phyloP scores from a whole-genome alignment of 495 filamentous ascomycete genomes.

The Astrothelium macrocarpum region DNA sequence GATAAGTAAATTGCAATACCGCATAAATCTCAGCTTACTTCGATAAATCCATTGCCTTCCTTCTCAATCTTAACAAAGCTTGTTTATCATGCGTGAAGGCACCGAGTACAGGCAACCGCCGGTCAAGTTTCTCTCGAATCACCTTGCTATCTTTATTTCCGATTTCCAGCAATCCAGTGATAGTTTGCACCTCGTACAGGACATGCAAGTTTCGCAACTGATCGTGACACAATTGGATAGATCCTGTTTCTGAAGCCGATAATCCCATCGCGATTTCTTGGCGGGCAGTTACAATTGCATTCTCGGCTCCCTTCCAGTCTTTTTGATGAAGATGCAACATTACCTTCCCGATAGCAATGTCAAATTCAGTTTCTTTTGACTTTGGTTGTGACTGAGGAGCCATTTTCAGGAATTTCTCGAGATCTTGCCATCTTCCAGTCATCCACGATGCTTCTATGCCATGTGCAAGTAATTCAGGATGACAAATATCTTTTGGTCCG shows the following conservation, averaged over 20 bases:
- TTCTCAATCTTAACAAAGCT: conserved; percentile 77
- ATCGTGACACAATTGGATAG: conserved; percentile 72
- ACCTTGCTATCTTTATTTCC: conserved; percentile 34
- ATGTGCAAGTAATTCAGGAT: neutral
- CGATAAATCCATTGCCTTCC: conserved; percentile 73
- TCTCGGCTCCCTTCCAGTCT: conserved; percentile 44
- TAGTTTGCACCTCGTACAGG: conserved; percentile 75
- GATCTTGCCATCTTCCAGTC: conserved; percentile 65
- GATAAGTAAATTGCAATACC: neutral
- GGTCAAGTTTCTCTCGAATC: conserved; percentile 52
- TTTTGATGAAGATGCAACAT: conserved; percentile 54
- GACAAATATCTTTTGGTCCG: neutral
- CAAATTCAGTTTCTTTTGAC: conserved; percentile 55
- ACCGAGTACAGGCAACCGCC: conserved; percentile 73
- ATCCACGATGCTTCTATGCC: conserved; percentile 77
- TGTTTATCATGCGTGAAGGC: conserved; percentile 86
- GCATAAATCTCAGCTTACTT: conserved; percentile 33
- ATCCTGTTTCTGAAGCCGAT: conserved; percentile 62
- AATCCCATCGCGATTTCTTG: conserved; percentile 63
- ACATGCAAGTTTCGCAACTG: conserved; percentile 75
- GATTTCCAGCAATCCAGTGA: conserved; percentile 45
- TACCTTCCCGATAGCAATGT: conserved; percentile 65
- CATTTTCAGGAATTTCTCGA: conserved; percentile 54
- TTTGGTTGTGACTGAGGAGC: conserved; percentile 36
- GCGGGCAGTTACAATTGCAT: conserved; percentile 53